Percentiles rank a stretch among this genome's conserved stretches.
Conservation (phyloP, 2,329 filamentous ascomycete species). For the Pyrenophora teres region DNA sequence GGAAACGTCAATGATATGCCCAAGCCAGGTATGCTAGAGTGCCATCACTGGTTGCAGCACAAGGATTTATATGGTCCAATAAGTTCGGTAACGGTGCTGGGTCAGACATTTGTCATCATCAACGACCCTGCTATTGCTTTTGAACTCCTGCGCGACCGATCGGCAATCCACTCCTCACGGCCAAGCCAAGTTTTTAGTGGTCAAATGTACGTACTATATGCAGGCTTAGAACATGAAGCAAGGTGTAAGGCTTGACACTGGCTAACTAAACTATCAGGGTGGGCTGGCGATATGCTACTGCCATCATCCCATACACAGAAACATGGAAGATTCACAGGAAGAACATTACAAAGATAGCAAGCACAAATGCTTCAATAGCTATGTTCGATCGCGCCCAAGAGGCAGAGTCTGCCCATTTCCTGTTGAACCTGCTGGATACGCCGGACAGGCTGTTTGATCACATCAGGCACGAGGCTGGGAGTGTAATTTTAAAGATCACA, state of each 20-base stretch:
- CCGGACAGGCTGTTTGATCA: slow-evolving; percentile 29
- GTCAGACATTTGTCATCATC: slow-evolving; percentile 2
- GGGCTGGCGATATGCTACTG: slow-evolving; percentile 26
- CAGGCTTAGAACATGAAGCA: too few species aligned
- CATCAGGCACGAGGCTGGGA: slow-evolving; percentile 32
- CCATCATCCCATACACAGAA: slow-evolving; percentile 20
- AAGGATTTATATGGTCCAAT: slow-evolving; percentile 36
- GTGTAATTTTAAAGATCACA: slow-evolving; percentile 33
- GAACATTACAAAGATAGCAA: slow-evolving; percentile 31
- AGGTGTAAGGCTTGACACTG: slow-evolving; percentile 11
- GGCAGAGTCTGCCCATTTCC: slow-evolving; percentile 27
- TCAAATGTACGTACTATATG: slow-evolving; percentile 20
- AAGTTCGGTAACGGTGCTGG: slow-evolving; percentile 7
- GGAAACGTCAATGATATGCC: slow-evolving; percentile 59
- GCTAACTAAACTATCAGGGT: slow-evolving; percentile 8
- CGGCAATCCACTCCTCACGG: slow-evolving; percentile 28
- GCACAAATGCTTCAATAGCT: slow-evolving; percentile 19
- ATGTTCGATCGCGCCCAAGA: slow-evolving; percentile 30
- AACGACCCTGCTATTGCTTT: slow-evolving; percentile 28
- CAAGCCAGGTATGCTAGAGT: slow-evolving; percentile 44
- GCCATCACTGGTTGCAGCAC: slow-evolving; percentile 52
- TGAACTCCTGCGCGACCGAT: slow-evolving; percentile 31
- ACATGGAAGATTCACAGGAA: slow-evolving; percentile 29
- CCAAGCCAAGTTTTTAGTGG: slow-evolving; percentile 24
- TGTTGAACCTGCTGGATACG: slow-evolving; percentile 24